Evolutionary conservation across 1,139 yeast species (phyloP).

Genomic region (Blastobotrys apis): DNA sequence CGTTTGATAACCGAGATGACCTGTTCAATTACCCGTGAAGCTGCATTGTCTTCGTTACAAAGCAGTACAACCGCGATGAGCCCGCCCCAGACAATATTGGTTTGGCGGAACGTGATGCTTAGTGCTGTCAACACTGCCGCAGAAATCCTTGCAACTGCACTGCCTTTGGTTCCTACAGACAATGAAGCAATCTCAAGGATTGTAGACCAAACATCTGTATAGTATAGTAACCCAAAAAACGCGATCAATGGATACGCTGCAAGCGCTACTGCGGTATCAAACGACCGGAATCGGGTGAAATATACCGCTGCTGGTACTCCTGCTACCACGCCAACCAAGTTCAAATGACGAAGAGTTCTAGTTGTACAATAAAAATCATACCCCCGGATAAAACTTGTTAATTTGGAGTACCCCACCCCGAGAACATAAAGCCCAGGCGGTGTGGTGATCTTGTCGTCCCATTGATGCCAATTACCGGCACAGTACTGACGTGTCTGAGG

Average conservation of each 20-base stretch:
- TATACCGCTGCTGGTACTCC: constrained; percentile 44
- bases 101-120: constrained; percentile 71
- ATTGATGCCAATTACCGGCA: constrained; percentile 51
- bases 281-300: neutral
- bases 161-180: constrained; percentile 34
- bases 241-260: constrained; percentile 65
- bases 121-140: constrained; percentile 28
- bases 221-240: constrained; percentile 71
- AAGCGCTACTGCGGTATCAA: constrained; percentile 28
- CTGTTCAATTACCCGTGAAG: neutral
- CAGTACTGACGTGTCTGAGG: constrained; percentile 73
- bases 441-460: constrained; percentile 93
- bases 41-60: constrained; percentile 7
- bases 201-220: constrained; percentile 93
- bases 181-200: constrained; percentile 54
- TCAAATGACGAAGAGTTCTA: constrained; percentile 24
- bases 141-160: constrained; percentile 6
- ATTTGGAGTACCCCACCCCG: constrained; percentile 49
- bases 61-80: constrained; percentile 41
- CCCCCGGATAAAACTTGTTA: constrained; percentile 23
- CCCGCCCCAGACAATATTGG: constrained; percentile 82
- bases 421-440: constrained; percentile 88
- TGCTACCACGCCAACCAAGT: constrained; percentile 45
- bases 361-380: constrained; percentile 23
- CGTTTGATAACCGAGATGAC: neutral